Base-by-base conservation (phyloP, 306 rosid genomes). In the Inga laurina region DNA sequence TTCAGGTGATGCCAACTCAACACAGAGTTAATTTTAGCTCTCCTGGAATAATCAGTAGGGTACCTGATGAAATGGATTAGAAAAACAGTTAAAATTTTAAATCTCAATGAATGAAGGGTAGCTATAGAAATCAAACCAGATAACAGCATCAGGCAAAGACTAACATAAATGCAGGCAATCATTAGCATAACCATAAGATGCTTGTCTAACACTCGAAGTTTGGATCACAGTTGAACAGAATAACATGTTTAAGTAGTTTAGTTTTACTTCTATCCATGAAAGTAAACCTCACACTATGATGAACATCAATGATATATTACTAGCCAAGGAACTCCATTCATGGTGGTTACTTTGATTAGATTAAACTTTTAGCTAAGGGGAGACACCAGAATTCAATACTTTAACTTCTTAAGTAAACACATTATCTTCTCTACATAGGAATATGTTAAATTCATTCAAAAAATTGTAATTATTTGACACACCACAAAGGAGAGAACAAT, bases 1-100 rank as follows among this genome's bases (percentile, higher is more conserved):
- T 96, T 91, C 65, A 87, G 82, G 83, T 96, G 99, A 78, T 96
- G 93, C 99, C 98, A 96, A 87, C 94, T 93, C 89, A 96, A 82
- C 41, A 93, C 94, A 0, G 92, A 90, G 74, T 96, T 85, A 51
- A 93, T 90, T 89, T 82, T 93, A 81, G 98, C 97, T 90, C 92
- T 93, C 90, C 91, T 86, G 56, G 87, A 88, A 81, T 88, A 41
- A 90, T 96, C 99, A 80, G 94, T 86, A 30, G 99, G 98, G 84
- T 92, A 93, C 98, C 99, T 96, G 74, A 79, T 39, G 49, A 77
- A 81, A 87, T 61, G 46, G 76, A 69, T 44, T 62, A 68, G 79
- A 64, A 74, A 41, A 62, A 4, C 39, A 67, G 39, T 46, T 43
- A 66, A 12, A 24, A 37, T 15, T 27, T 32, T 87, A 64, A 46